Conservation (phyloP, 177 flowering plant species). For the Viscum album region DNA sequence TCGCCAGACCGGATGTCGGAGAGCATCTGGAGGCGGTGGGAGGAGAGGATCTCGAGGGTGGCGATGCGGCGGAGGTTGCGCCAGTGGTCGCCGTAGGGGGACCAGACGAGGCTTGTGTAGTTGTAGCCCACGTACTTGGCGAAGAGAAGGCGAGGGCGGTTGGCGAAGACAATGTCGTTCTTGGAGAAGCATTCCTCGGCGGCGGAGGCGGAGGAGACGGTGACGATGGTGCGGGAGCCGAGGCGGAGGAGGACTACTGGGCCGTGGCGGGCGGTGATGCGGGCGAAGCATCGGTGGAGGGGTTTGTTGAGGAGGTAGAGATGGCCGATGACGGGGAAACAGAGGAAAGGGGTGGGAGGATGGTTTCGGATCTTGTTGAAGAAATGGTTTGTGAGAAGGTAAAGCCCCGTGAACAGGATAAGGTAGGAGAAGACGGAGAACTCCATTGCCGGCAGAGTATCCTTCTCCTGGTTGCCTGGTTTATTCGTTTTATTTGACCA, state of each 20-base stretch:
- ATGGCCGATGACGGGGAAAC: not conserved
- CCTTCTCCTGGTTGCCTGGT: too few relatives aligned
- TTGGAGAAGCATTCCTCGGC: not conserved
- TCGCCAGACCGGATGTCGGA: not conserved
- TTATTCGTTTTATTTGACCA: too few relatives aligned
- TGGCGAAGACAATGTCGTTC: slow-evolving; percentile 4
- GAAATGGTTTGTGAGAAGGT: too few relatives aligned
- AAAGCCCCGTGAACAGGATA: too few relatives aligned
- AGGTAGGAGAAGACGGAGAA: too few relatives aligned
- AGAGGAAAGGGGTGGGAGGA: not conserved
- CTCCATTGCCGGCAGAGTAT: too few relatives aligned
- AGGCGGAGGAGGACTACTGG: not conserved
- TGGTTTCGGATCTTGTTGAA: too few relatives aligned
- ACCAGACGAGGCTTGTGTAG: not conserved
- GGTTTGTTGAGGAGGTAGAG: slow-evolving; percentile 1
- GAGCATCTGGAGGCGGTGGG: not conserved
- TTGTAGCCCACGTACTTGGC: not conserved
- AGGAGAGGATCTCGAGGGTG: not conserved
- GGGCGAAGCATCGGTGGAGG: not conserved
- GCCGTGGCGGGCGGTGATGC: not conserved
- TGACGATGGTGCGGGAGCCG: not conserved
- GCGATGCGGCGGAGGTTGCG: slow-evolving; percentile 6
- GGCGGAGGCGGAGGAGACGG: not conserved
- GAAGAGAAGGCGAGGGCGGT: not conserved
- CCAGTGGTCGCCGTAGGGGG: slow-evolving; percentile 3